Conservation (phyloP, 2,329 filamentous ascomycete genomes). For the Lachnellula willkommii region DNA sequence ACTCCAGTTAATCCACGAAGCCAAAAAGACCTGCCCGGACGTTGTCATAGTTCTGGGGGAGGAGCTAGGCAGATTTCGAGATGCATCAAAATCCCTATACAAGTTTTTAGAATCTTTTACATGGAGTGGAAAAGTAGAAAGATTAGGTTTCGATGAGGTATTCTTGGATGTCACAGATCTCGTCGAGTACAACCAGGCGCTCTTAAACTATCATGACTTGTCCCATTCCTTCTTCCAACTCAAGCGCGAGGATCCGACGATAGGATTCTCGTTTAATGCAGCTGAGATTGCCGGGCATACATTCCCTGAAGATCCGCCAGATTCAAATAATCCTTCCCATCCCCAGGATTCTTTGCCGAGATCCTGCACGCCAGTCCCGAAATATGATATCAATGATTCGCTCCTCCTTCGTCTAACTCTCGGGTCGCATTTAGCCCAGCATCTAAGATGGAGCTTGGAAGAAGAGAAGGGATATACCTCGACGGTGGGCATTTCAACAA, state of each 20-base stretch:
- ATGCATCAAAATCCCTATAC: constrained; percentile 79
- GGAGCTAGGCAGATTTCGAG: constrained; percentile 76
- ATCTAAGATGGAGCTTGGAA: constrained; percentile 69
- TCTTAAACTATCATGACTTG: constrained; percentile 63
- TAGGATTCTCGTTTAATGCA: constrained; percentile 77
- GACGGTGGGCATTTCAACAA: constrained; percentile 82
- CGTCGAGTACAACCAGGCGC: constrained; percentile 70
- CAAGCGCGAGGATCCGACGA: constrained; percentile 64
- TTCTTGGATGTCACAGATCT: constrained; percentile 71
- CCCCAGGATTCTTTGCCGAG: not conserved
- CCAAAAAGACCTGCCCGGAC: constrained; percentile 73
- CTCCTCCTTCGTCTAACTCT: constrained; percentile 56
- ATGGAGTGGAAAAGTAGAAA: constrained; percentile 74
- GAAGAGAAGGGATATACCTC: constrained; percentile 76
- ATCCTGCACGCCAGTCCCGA: constrained; percentile 35
- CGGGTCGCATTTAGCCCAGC: constrained; percentile 73
- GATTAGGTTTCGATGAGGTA: constrained; percentile 87
- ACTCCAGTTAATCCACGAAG: constrained; percentile 79
- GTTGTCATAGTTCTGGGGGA: constrained; percentile 82
- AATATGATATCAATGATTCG: constrained; percentile 9
- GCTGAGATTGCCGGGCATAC: constrained; percentile 56
- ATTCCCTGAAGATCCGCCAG: constrained; percentile 15
- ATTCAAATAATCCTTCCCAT: constrained; percentile 30
- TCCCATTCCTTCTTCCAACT: constrained; percentile 73
- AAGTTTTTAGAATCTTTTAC: constrained; percentile 65